Base-by-base conservation (phyloP, 192 early-diverging fungal species). In the Mortierella hygrophila region DNA sequence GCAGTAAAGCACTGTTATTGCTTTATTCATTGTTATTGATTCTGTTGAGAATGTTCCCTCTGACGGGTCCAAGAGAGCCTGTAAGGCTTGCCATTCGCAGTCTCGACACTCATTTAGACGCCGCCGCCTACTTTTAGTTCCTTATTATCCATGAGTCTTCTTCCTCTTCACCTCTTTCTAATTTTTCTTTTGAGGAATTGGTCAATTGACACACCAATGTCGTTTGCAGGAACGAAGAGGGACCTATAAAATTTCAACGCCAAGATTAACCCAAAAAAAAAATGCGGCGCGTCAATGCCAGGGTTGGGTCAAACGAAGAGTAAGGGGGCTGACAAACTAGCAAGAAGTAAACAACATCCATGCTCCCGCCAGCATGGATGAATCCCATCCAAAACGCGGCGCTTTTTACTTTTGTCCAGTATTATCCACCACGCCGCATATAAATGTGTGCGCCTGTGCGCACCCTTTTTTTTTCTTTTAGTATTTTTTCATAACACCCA, bases 361-460 rank as follows among this genome's bases (percentile, higher is more conserved):
- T 32, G 10, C n/a, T 35, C 60, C 10, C 26, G 11, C 60, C n/a
- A 65, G 60, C 60, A 15, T 65, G 60, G 60, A 32, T 11, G 1
- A 32, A 18, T n/a, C 23, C 55, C 6, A 65, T 23, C n/a, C 29
- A 32, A 65, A 65, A 65, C 29, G 60, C 60, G 60, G 60, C 60
- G 60, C 29, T 65, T 65, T 65, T 65, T 15, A 13, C 26, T 26
- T 60, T 60, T 0, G 21, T 55, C 54, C 4, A 11, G 55, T 60
- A 60, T 26, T 60, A n/a, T 26, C 55, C 55, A 23, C 55, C n/a
- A 8, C 55, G 55, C n/a, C 55, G 55, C n/a, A 23, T 60, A 60
- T 60, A 60, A 60, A 60, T 26, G 55, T 60, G n/a, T 60, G 55
- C 55, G 55, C 55, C n/a, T 26, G 55, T 60, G 55, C n/a, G 55